These are phyloP conservation scores for Talaromyces ruber DNA, from an alignment of 495 filamentous ascomycete species.

Conservation along the genomic window DNA sequence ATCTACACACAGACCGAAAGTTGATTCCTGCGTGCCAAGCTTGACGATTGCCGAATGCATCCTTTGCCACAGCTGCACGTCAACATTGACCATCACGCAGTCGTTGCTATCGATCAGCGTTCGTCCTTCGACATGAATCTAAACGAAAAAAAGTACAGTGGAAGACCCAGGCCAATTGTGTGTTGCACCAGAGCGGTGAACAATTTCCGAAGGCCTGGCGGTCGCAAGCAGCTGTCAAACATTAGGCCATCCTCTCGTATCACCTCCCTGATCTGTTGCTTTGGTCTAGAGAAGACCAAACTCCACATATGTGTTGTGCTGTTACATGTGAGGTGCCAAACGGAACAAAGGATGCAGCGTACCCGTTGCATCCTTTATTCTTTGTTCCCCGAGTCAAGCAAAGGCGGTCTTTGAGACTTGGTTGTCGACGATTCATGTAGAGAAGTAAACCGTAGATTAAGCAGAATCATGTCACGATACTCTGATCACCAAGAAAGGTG, in stretches of 20 bases:
- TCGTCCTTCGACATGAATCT: not conserved
- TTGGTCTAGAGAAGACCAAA: not conserved
- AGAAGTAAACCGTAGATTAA: not conserved
- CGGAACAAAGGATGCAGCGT: not conserved
- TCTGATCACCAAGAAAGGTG: not conserved
- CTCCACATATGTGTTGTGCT: not conserved
- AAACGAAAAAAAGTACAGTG: not conserved
- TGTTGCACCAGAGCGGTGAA: not conserved
- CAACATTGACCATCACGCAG: not conserved
- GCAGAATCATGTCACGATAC: not conserved
- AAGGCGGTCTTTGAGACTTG: not conserved
- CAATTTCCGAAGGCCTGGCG: not conserved
- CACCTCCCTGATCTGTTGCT: not conserved
- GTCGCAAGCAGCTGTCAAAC: not conserved
- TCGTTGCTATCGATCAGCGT: not conserved
- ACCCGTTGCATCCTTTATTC: not conserved
- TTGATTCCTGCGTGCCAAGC: not conserved
- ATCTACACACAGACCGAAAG: not conserved
- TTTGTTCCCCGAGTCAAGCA: not conserved
- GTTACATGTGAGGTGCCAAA: constrained; percentile 1
- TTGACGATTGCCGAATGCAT: not conserved
- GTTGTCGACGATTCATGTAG: not conserved
- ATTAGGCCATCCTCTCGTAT: not conserved
- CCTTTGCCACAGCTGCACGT: not conserved
- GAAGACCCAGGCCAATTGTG: not conserved